Base-by-base conservation (phyloP, 2,329 filamentous ascomycete genomes). In the Claviceps quebecensis region DNA sequence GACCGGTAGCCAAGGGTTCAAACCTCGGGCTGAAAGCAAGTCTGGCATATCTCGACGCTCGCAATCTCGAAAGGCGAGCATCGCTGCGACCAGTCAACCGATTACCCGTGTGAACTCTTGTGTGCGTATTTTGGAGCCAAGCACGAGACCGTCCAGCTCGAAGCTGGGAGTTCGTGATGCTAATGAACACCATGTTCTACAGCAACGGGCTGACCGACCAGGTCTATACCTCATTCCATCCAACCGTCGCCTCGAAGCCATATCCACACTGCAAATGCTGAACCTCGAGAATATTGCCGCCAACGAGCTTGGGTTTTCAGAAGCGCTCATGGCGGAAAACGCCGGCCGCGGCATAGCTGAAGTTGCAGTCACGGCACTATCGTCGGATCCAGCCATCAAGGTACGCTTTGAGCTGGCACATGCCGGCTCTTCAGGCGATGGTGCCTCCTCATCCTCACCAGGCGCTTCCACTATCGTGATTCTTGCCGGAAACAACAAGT, bases 401-500 rank as follows among this genome's bases (percentile, higher is more conserved):
- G 74, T 75, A 46, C 78, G 70, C 11, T 69, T 67, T 47, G 64
- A 65, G 53, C 66, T 75, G 19, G 71, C 70, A 46, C 74, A 63
- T 47, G 72, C 63, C 8, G 62, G 60, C 44, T 58, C 61, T 1
- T 61, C 62, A 7, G 58, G 61, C 19, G 63, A 65, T 17, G 57
- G 60, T 8, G 59, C 58, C 38, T 49, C 49, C 8, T 47, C 53
- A 11, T 39, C 52, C n/a, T 47, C 48, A 4, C 34, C 50, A 4
- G 63, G 53, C 54, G 65, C 59, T 44, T 65, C 67, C 4, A 72
- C 74, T 0, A 70, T 81, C 36, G 81, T 95, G 22, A 80, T 97
- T 6, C 74, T 97, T n/a, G 90, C 87, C 0, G 91, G 93, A n/a
- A 97, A 96, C 65, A 91, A 95, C 66, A 88, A 88, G 57, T 89